Conservation (phyloP, 1,284 basidiomycete species). For the Naganishia cerealis region DNA sequence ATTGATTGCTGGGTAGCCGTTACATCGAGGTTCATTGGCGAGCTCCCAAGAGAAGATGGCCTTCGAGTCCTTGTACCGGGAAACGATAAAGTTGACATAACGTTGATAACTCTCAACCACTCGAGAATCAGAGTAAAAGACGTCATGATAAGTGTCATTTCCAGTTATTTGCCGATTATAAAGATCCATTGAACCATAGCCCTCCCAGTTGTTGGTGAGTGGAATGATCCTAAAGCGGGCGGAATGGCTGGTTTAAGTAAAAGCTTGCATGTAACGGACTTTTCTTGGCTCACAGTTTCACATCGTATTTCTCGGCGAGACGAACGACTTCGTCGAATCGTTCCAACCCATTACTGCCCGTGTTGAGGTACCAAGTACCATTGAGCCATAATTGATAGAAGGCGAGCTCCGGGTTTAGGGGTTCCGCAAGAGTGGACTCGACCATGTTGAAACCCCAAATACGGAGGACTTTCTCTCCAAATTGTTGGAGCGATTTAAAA, state of each 20-base stretch:
- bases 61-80: conserved; percentile 60
- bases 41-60: conserved; percentile 64
- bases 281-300: background rate
- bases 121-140: conserved; percentile 61
- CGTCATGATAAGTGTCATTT: conserved; percentile 56
- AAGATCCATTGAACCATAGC: conserved; percentile 6
- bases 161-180: conserved; percentile 8
- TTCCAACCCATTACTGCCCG: background rate
- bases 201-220: background rate
- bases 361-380: background rate
- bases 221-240: background rate
- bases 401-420: background rate
- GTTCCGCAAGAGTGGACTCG: background rate
- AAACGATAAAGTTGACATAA: conserved; percentile 61
- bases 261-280: background rate
- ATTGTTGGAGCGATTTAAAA: background rate
- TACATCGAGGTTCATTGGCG: conserved; percentile 64
- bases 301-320: background rate
- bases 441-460: background rate
- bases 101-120: conserved; percentile 63
- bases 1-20: conserved; percentile 52
- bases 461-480: background rate
- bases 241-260: background rate
- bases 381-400: background rate
- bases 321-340: background rate